A percentile compares a stretch with the other conserved stretches of the same genome.
These are phyloP conservation scores for Piromyces finnis DNA, from an alignment of 192 early-diverging fungal species.

Conservation along the genomic window DNA sequence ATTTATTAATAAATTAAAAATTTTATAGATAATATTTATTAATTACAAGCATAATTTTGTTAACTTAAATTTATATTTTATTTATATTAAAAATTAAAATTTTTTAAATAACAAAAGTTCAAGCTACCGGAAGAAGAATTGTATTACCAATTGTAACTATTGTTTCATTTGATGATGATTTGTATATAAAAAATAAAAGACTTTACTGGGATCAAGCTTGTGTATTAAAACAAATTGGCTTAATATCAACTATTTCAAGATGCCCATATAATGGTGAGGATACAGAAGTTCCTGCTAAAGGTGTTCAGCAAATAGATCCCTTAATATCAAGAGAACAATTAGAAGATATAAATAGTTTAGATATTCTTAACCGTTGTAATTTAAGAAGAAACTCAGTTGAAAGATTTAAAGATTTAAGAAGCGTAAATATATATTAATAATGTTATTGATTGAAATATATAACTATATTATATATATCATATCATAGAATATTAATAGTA, in stretches of 20 bases:
- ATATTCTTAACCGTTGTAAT: background rate
- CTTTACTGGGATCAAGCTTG: background rate
- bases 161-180: background rate
- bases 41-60: too few species aligned
- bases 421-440: too few species aligned
- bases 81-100: too few species aligned
- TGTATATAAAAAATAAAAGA: background rate
- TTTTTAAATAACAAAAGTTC: background rate
- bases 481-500: too few species aligned
- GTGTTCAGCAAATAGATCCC: background rate
- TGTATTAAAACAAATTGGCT: background rate
- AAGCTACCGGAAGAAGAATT: background rate
- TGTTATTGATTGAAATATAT: too few species aligned
- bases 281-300: background rate
- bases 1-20: too few species aligned
- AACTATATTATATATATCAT: too few species aligned
- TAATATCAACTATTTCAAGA: background rate
- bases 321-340: background rate
- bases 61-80: too few species aligned
- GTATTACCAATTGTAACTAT: background rate
- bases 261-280: background rate
- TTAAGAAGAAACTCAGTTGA: background rate
- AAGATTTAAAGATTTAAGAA: background rate
- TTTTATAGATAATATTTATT: too few species aligned
- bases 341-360: background rate